Conservation (phyloP, 179 eudicot genomes). For the Sideroxylon spinosum region DNA sequence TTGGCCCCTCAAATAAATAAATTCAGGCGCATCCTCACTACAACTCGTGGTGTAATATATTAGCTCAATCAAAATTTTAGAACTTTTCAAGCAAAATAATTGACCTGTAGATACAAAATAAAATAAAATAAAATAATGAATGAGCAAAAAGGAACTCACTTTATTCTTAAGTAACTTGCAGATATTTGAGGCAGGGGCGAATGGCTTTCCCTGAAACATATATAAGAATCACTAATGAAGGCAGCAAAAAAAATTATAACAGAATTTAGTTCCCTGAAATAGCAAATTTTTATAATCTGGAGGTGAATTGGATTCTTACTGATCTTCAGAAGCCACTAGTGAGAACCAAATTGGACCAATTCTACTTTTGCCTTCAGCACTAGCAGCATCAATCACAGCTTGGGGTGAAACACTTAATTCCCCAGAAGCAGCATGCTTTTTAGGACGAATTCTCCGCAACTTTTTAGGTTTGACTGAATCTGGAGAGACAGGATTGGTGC, state of each 20-base stretch:
- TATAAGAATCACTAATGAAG: background rate
- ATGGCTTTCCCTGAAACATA: conserved; percentile 58
- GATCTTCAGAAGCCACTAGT: conserved; percentile 61
- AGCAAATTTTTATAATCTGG: background rate
- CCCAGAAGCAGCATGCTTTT: conserved; percentile 29
- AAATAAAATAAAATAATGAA: background rate
- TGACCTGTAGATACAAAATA: background rate
- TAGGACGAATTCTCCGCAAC: conserved; percentile 40
- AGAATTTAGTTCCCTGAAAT: background rate
- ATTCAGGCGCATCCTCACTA: background rate
- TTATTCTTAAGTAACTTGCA: conserved; percentile 71
- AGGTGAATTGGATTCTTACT: conserved; percentile 41
- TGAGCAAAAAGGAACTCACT: conserved; percentile 46
- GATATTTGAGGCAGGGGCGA: conserved; percentile 70
- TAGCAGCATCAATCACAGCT: conserved; percentile 40
- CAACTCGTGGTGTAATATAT: background rate
- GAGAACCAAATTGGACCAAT: conserved; percentile 87
- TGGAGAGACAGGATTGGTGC: conserved; percentile 25
- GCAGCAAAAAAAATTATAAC: background rate
- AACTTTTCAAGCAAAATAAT: background rate
- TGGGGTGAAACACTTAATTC: conserved; percentile 46
- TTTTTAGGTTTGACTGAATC: conserved; percentile 55
- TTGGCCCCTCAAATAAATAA: background rate
- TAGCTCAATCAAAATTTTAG: background rate
- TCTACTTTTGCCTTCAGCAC: conserved; percentile 35